Percentiles rank a stretch among this genome's conserved stretches.
Evolutionary conservation across 202 grass and related monocot species (phyloP).

Genomic region (Schoenoplectus triqueter): DNA sequence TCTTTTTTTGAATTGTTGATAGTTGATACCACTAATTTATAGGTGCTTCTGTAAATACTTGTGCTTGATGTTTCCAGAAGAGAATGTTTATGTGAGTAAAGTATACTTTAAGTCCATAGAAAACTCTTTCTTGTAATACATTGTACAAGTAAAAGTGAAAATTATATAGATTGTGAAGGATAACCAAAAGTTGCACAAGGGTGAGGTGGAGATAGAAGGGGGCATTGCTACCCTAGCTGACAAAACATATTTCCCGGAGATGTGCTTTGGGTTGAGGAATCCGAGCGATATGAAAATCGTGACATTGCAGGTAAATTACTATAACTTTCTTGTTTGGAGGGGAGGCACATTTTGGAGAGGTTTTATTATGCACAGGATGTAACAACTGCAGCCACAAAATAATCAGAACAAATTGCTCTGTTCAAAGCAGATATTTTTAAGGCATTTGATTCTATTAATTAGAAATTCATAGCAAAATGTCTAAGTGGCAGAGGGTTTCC

Average conservation of each 20-base stretch:
- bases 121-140: conserved; percentile 17
- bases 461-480: too few relatives aligned
- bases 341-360: too few relatives aligned
- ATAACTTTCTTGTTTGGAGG: too few relatives aligned
- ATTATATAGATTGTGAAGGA: conserved; percentile 89
- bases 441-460: too few relatives aligned
- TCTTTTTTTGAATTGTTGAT: background rate
- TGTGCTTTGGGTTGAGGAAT: conserved; percentile 89
- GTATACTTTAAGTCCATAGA: background rate
- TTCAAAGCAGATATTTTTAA: too few relatives aligned
- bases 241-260: conserved; percentile 92
- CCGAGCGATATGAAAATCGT: conserved; percentile 91
- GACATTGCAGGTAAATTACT: conserved; percentile 78
- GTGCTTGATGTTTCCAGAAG: conserved; percentile 5
- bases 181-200: conserved; percentile 98
- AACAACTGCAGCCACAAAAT: too few relatives aligned
- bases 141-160: conserved; percentile 4
- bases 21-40: background rate
- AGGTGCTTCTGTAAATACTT: conserved; percentile 1
- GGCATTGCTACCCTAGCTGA: conserved; percentile 83
- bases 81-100: background rate
- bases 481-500: too few relatives aligned
- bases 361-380: too few relatives aligned
- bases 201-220: conserved; percentile 77
- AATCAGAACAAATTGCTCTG: too few relatives aligned